Evolutionary conservation across 140 eudicot genomes (phyloP).

Genomic region (Ambrosia hybrid): DNA sequence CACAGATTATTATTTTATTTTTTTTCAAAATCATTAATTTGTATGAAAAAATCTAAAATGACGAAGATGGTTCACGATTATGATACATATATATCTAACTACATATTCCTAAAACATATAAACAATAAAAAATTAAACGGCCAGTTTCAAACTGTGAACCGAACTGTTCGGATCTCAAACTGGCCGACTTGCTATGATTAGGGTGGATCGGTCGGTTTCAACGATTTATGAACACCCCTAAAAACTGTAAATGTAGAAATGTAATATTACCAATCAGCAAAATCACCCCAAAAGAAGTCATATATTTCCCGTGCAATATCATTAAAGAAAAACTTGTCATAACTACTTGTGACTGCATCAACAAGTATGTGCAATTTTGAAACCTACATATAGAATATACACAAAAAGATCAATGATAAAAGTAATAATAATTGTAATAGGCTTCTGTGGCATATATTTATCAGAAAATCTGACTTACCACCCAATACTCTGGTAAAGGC

Average conservation of each 20-base stretch:
- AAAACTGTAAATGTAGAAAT: not conserved
- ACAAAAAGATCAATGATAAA: not conserved
- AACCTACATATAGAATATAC: conserved; percentile 44
- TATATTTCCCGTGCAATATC: conserved; percentile 91
- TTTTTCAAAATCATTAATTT: no score
- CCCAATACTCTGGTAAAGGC: conserved; percentile 94
- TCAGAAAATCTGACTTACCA: conserved; percentile 56
- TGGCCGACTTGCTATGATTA: no score
- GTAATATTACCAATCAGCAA: conserved; percentile 85
- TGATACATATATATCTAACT: no score
- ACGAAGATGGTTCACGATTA: no score
- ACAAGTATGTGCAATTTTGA: conserved; percentile 86
- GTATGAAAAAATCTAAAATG: no score
- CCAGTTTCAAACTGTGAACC: no score
- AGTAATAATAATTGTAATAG: not conserved
- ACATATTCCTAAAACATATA: no score
- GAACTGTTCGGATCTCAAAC: no score
- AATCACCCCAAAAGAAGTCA: conserved; percentile 97
- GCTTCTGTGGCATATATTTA: conserved; percentile 7
- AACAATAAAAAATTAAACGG: no score
- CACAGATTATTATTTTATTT: no score
- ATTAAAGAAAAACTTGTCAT: conserved; percentile 85
- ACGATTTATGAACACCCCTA: no score
- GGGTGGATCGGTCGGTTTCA: no score
- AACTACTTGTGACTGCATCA: conserved; percentile 81